Percentiles rank a stretch among this genome's conserved stretches.
Conservation (phyloP, 805 yeast species). For the Nakazawaea populi region DNA sequence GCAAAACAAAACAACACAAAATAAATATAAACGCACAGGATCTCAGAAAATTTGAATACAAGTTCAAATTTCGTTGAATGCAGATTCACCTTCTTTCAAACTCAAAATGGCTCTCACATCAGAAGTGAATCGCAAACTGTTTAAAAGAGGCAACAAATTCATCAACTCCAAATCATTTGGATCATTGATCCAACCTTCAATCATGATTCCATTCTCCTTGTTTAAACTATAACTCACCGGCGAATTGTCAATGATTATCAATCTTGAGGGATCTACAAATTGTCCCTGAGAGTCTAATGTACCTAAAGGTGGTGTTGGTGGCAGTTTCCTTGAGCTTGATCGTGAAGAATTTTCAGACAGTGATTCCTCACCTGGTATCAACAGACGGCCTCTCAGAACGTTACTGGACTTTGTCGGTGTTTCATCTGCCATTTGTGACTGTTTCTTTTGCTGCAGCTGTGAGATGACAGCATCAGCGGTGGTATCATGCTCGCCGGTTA, state of each 20-base stretch:
- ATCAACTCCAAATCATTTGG: constrained; percentile 84
- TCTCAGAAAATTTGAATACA: neutral
- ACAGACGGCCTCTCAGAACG: constrained; percentile 6
- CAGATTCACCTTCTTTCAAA: constrained; percentile 51
- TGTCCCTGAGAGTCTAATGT: neutral
- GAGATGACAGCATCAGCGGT: neutral
- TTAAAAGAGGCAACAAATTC: constrained; percentile 73
- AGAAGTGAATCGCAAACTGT: constrained; percentile 69
- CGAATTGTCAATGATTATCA: constrained; percentile 85
- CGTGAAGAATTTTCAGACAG: constrained; percentile 8
- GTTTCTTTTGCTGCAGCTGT: neutral
- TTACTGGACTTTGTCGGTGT: neutral
- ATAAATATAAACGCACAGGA: neutral
- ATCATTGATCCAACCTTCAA: constrained; percentile 98
- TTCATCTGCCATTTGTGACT: neutral
- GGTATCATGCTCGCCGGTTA: constrained; percentile 11
- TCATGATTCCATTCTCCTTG: constrained; percentile 82
- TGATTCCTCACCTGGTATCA: neutral
- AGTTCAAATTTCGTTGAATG: neutral
- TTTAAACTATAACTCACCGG: constrained; percentile 84
- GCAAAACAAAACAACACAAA: neutral
- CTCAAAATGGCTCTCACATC: constrained; percentile 81
- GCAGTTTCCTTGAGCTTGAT: neutral
- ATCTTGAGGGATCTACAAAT: constrained; percentile 53
- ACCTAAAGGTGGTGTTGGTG: too few relatives aligned